Conservation (phyloP, 208 protist species). For the Blechomonas ayalai region DNA sequence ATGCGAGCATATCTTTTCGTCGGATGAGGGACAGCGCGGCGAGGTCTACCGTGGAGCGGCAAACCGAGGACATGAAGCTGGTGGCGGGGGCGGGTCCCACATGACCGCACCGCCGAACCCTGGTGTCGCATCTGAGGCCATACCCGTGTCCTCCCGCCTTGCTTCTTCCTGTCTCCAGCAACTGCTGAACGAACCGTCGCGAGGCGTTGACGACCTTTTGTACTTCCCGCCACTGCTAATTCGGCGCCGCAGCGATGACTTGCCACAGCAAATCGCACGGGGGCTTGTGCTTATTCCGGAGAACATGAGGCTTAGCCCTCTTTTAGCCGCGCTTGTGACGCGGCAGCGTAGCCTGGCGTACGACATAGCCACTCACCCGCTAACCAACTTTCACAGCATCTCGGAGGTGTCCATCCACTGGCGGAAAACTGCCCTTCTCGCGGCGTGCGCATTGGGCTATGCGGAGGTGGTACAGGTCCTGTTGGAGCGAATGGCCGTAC, state of each 20-base stretch:
- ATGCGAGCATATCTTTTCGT: too few relatives aligned
- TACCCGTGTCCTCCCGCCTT: too few relatives aligned
- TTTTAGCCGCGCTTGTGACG: constrained; percentile 49
- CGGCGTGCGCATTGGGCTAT: constrained; percentile 61
- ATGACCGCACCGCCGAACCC: too few relatives aligned
- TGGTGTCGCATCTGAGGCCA: too few relatives aligned
- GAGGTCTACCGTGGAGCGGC: too few relatives aligned
- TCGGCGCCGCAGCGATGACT: constrained; percentile 44
- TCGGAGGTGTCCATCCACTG: constrained; percentile 18
- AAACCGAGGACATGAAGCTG: too few relatives aligned
- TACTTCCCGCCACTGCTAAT: constrained; percentile 15
- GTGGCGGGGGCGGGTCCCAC: too few relatives aligned
- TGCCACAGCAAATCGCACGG: constrained; percentile 4
- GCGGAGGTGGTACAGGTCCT: constrained; percentile 54
- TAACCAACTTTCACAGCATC: constrained; percentile 38
- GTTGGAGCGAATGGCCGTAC: constrained; percentile 51
- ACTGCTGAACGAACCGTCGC: constrained; percentile 14
- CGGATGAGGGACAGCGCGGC: too few relatives aligned
- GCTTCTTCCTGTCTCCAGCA: constrained; percentile 7
- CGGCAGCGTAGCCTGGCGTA: constrained; percentile 52
- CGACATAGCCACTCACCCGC: constrained; percentile 42
- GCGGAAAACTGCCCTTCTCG: constrained; percentile 47
- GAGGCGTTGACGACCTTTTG: constrained; percentile 3
- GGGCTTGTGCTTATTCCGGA: constrained; percentile 41
- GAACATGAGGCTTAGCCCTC: constrained; percentile 36